phyloP scores from a whole-genome alignment of 805 yeast species.

The Teunomyces atbi region DNA sequence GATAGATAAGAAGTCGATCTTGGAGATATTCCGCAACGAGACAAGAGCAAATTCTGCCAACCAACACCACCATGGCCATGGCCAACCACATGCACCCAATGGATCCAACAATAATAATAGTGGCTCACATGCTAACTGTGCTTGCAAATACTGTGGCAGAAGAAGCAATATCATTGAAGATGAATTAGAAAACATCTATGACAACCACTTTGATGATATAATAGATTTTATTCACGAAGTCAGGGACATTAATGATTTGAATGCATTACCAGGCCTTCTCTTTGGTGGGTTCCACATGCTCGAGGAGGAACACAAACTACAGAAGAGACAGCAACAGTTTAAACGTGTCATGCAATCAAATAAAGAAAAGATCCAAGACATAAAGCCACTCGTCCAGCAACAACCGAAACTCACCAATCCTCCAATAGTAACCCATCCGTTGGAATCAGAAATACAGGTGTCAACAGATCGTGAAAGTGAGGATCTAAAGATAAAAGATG shows the following conservation, averaged over 20 bases:
- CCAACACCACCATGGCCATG: slow-evolving; percentile 29
- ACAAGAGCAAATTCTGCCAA: slow-evolving; percentile 13
- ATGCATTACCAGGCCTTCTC: slow-evolving; percentile 33
- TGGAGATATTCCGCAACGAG: slow-evolving; percentile 56
- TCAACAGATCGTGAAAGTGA: neutral
- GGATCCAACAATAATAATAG: slow-evolving; percentile 7
- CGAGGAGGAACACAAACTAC: slow-evolving; percentile 31
- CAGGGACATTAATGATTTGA: slow-evolving; percentile 35
- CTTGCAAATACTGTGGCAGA: slow-evolving; percentile 76
- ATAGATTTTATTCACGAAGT: slow-evolving; percentile 38
- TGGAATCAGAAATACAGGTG: neutral
- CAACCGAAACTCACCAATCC: neutral
- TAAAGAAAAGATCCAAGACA: neutral
- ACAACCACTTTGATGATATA: slow-evolving; percentile 56
- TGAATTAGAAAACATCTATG: slow-evolving; percentile 73
- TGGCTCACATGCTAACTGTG: slow-evolving; percentile 40
- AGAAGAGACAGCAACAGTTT: slow-evolving; percentile 20
- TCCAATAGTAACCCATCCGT: neutral
- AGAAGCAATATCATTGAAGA: slow-evolving; percentile 69
- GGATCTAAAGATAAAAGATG: slow-evolving; percentile 5
- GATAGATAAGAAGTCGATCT: slow-evolving; percentile 67
- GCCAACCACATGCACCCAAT: slow-evolving; percentile 23
- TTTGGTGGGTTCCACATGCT: slow-evolving; percentile 37
- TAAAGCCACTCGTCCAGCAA: neutral
- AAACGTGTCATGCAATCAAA: neutral